Conservation (phyloP, 495 filamentous ascomycete genomes). For the Apiosordaria backusii region DNA sequence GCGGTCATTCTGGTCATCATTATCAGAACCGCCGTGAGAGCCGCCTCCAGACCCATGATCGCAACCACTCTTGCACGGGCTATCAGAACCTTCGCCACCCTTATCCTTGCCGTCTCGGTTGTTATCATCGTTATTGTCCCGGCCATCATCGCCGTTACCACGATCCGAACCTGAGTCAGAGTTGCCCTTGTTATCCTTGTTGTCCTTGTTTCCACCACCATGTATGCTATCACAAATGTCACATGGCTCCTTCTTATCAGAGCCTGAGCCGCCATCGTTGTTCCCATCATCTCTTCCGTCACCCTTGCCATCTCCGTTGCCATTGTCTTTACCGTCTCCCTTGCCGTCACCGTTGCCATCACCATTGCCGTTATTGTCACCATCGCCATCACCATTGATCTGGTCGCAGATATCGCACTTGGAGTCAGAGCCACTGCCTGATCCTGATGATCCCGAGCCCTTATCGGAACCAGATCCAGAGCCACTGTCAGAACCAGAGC, state of each 20-base stretch:
- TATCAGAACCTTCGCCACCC: background rate
- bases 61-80: background rate
- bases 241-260: background rate
- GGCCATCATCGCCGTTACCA: background rate
- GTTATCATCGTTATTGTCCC: background rate
- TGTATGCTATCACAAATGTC: background rate
- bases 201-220: background rate
- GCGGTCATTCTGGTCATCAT: background rate
- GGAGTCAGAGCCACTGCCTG: background rate
- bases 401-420: slow-evolving; percentile 1
- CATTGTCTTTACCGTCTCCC: slow-evolving; percentile 2
- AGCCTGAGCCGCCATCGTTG: background rate
- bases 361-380: background rate
- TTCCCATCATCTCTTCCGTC: background rate
- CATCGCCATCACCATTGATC: background rate
- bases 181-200: background rate
- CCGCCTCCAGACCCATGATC: background rate
- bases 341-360: slow-evolving; percentile 1
- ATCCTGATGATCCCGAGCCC: slow-evolving; percentile 5
- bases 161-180: background rate
- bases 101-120: background rate
- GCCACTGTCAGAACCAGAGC: slow-evolving; percentile 5
- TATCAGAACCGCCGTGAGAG: background rate
- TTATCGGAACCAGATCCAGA: background rate
- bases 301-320: background rate